These are phyloP conservation scores for Fusarium humuli DNA, from an alignment of 2,329 filamentous ascomycete genomes.

Conservation along the genomic window DNA sequence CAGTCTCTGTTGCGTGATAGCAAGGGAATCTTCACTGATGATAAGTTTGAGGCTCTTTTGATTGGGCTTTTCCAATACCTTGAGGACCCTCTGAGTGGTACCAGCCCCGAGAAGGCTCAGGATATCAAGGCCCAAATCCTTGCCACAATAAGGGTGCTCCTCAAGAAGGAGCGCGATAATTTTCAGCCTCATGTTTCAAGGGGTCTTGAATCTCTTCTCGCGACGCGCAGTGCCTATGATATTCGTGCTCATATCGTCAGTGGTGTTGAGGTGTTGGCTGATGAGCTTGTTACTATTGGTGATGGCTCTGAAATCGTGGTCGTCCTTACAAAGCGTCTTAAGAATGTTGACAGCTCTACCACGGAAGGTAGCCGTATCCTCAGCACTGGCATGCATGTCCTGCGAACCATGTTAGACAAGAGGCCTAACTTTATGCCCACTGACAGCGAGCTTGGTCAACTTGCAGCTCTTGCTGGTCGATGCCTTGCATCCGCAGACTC, in stretches of 20 bases:
- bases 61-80: slow-evolving; percentile 78
- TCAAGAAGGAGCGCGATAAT: slow-evolving; percentile 73
- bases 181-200: slow-evolving; percentile 76
- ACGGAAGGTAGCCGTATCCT: slow-evolving; percentile 63
- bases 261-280: slow-evolving; percentile 78
- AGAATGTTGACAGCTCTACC: slow-evolving; percentile 54
- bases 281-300: slow-evolving; percentile 76
- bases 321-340: slow-evolving; percentile 64
- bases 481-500: slow-evolving; percentile 72
- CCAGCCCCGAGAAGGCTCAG: slow-evolving; percentile 72
- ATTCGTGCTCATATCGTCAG: slow-evolving; percentile 77
- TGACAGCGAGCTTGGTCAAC: slow-evolving; percentile 62
- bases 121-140: slow-evolving; percentile 81
- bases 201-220: slow-evolving; percentile 74
- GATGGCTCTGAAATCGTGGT: slow-evolving; percentile 70
- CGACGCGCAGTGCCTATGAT: slow-evolving; percentile 74
- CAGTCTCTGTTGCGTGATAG: slow-evolving; percentile 79
- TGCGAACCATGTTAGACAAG: slow-evolving; percentile 69
- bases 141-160: slow-evolving; percentile 77
- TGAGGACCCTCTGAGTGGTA: slow-evolving; percentile 67
- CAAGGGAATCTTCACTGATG: slow-evolving; percentile 71
- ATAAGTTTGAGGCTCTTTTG: slow-evolving; percentile 76
- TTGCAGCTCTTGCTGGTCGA: slow-evolving; percentile 63
- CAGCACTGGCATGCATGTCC: slow-evolving; percentile 72
- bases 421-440: slow-evolving; percentile 61